A percentile compares a stretch with the other conserved stretches of the same genome.
These are phyloP conservation scores for Petunia hybrid DNA, from an alignment of 305 asterid genomes.

Conservation along the genomic window DNA sequence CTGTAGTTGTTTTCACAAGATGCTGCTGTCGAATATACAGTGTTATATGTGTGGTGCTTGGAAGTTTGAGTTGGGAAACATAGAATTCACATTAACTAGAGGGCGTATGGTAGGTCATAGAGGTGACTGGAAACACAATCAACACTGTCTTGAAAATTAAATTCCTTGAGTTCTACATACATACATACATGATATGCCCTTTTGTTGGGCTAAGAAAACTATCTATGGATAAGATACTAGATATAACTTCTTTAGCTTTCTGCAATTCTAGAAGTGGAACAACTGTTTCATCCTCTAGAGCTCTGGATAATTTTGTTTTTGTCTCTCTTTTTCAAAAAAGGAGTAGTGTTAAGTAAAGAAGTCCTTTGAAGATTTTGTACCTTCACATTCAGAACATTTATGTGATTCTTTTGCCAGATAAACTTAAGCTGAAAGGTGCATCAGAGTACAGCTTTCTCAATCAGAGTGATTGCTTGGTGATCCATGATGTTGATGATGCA, in stretches of 20 bases:
- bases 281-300: slow-evolving; percentile 12
- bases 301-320: slow-evolving; percentile 6
- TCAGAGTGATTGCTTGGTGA: slow-evolving; percentile 74
- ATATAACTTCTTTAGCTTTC: background rate
- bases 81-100: slow-evolving; percentile 13
- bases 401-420: slow-evolving; percentile 51
- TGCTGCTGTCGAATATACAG: slow-evolving; percentile 4
- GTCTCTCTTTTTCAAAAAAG: background rate
- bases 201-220: background rate
- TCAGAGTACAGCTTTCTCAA: slow-evolving; percentile 74
- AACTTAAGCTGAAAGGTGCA: slow-evolving; percentile 70
- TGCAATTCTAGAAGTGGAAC: background rate
- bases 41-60: slow-evolving; percentile 11
- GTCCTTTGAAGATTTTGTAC: slow-evolving; percentile 16
- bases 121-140: background rate
- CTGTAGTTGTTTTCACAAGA: background rate
- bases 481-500: slow-evolving; percentile 73
- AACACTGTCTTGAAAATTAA: slow-evolving; percentile 12
- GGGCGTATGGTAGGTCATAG: background rate
- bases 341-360: background rate
- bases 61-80: slow-evolving; percentile 14
- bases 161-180: background rate
- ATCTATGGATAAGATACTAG: background rate
- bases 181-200: background rate
- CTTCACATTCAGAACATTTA: background rate